Evolutionary conservation across 176 grass and related monocot genomes (phyloP), one percentile per base, ranked within the genome.

Genomic region (Eremochloa ophiuroides): DNA sequence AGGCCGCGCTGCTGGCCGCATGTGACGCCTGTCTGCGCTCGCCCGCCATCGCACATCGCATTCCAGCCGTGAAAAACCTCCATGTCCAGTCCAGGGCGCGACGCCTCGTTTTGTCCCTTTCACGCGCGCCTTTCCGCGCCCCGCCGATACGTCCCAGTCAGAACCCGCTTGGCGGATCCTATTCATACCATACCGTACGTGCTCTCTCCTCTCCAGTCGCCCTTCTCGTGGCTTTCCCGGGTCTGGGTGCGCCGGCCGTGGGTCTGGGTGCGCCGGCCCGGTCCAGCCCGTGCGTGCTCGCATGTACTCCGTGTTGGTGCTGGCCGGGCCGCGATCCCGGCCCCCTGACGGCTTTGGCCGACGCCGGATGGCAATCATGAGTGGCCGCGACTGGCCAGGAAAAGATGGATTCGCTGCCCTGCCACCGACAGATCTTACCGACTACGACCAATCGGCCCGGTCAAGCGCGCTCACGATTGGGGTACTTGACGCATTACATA

Each of bases 351-450:
- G 46, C 86, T 88, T 73, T 72, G 56, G 6, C 34, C 58, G 55
- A 7, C 29, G 72, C 61, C 71, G 80, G 25, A 66, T 44, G 6
- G 29, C 69, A 44, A 88, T 80, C 50, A 89, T 80, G 69, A 51
- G 30, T 35, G 22, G 59, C 14, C 16, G 66, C 60, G 59, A 83
- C 35, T 39, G 3, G n/a, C 7, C 63, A 4, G 7, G 46, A 11
- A 14, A 75, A 41, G 42, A 27, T 20, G 30, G 62, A 53, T 60
- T 33, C 38, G 44, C 47, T 26, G 47, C 15, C 18, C 72, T 25
- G 31, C 75, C 70, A 41, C 81, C 61, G 87, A 88, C 87, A 80
- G 25, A 84, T 69, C 69, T 82, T 82, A 29, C 78, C 87, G 56
- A 44, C 78, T 35, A 14, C 74, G 55, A 48, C 35, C 47, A 44